Evolutionary conservation across 345 rosid species (phyloP).

Genomic region (Tarenaya hassleriana): DNA sequence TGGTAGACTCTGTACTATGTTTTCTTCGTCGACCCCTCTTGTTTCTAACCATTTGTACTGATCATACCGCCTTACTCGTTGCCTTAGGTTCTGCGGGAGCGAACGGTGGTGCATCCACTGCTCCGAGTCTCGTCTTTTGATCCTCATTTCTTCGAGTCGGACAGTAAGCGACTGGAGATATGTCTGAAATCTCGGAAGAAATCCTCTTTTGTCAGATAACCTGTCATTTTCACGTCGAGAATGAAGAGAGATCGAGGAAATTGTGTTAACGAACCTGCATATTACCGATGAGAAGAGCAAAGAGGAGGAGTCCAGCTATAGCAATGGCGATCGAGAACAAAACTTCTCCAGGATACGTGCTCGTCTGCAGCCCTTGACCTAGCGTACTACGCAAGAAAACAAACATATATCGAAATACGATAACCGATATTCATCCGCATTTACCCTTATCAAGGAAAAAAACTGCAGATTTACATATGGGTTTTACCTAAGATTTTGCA

Average conservation of each 20-base stretch:
- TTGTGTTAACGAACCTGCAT: conserved; percentile 50
- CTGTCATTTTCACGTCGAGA: no score
- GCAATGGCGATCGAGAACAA: conserved; percentile 75
- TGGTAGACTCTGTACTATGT: conserved; percentile 59
- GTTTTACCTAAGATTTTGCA: conserved; percentile 78
- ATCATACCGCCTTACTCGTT: conserved; percentile 44
- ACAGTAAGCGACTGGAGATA: conserved; percentile 73
- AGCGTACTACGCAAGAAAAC: conserved; percentile 46
- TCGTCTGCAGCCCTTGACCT: conserved; percentile 84
- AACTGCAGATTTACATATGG: no score
- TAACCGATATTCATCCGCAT: no score
- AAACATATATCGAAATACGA: background rate
- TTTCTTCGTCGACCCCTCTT: conserved; percentile 43
- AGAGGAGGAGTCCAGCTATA: conserved; percentile 67
- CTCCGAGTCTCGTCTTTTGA: conserved; percentile 89
- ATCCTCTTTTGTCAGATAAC: no score
- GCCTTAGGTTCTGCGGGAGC: conserved; percentile 48
- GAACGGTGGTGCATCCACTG: conserved; percentile 95
- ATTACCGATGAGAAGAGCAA: conserved; percentile 77
- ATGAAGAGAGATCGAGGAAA: no score
- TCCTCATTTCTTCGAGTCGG: conserved; percentile 90
- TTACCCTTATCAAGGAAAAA: no score
- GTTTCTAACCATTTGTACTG: conserved; percentile 49
- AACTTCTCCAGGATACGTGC: conserved; percentile 64
- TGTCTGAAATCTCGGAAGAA: conserved; percentile 37